Evolutionary conservation across 1,284 basidiomycete genomes (phyloP).

Genomic region (Cystobasidium slooffiae): DNA sequence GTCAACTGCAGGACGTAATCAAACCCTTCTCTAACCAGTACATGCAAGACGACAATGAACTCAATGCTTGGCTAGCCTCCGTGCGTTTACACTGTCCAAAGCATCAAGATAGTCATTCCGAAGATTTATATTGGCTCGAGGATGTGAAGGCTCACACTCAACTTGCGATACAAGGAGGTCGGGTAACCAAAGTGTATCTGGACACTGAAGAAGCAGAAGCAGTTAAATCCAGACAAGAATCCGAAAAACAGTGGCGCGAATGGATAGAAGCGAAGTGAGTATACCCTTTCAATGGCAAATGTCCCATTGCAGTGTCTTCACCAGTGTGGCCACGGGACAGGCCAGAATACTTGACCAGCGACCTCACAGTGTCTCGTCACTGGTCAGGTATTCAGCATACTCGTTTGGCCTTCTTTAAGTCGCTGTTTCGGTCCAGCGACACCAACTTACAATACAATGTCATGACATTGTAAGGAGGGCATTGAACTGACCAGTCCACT

Average conservation of each 20-base stretch:
- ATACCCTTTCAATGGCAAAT: background rate
- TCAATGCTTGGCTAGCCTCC: slow-evolving; percentile 13
- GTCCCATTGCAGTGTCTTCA: background rate
- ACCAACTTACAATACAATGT: no score
- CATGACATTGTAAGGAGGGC: no score
- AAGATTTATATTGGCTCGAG: slow-evolving; percentile 8
- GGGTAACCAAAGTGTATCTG: background rate
- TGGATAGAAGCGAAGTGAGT: slow-evolving; percentile 28
- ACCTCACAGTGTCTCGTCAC: no score
- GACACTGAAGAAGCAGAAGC: background rate
- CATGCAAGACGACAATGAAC: background rate
- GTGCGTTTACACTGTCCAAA: slow-evolving; percentile 11
- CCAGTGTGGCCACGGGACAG: background rate
- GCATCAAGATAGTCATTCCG: background rate
- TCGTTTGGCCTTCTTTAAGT: no score
- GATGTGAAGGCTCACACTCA: slow-evolving; percentile 11
- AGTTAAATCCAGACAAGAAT: background rate
- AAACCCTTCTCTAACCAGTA: background rate
- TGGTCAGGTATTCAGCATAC: no score
- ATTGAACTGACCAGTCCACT: background rate
- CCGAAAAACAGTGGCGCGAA: slow-evolving; percentile 16
- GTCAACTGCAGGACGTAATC: background rate
- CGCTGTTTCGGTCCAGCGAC: no score
- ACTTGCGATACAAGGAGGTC: background rate
- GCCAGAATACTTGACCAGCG: no score